Conservation (phyloP, 495 filamentous ascomycete species). For the Penicillium macrosclerotiorum region DNA sequence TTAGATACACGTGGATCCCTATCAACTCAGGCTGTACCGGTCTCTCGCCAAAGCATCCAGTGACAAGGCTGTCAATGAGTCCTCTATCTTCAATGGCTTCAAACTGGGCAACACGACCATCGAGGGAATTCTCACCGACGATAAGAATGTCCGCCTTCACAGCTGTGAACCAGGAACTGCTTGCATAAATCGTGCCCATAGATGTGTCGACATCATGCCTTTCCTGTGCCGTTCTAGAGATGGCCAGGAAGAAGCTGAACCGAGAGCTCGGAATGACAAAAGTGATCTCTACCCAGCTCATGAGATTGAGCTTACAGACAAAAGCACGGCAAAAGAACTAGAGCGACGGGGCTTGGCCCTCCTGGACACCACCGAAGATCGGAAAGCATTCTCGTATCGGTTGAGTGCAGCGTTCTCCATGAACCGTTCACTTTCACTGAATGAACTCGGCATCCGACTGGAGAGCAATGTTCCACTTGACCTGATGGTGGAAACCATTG, state of each 20-base stretch:
- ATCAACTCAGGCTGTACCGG: constrained; percentile 71
- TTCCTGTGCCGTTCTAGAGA: constrained; percentile 59
- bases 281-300: constrained; percentile 66
- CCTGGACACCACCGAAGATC: constrained; percentile 37
- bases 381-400: constrained; percentile 30
- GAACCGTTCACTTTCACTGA: constrained; percentile 39
- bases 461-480: constrained; percentile 45
- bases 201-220: constrained; percentile 75
- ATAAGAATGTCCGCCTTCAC: constrained; percentile 69
- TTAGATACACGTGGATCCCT: constrained; percentile 79
- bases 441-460: constrained; percentile 37
- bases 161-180: no score
- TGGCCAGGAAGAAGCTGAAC: constrained; percentile 64
- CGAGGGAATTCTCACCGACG: constrained; percentile 67
- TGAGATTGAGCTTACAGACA: constrained; percentile 58
- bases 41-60: constrained; percentile 50
- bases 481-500: constrained; percentile 37
- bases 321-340: constrained; percentile 41
- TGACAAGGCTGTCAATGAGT: constrained; percentile 49
- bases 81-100: constrained; percentile 70
- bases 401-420: constrained; percentile 39
- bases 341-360: constrained; percentile 45
- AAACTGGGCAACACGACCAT: constrained; percentile 68
- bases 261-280: constrained; percentile 76
- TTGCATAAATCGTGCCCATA: no score